Evolutionary conservation across 2,329 filamentous ascomycete genomes (phyloP), one percentile per base, ranked within the genome.

Genomic region (Ophiosphaerella korrae): DNA sequence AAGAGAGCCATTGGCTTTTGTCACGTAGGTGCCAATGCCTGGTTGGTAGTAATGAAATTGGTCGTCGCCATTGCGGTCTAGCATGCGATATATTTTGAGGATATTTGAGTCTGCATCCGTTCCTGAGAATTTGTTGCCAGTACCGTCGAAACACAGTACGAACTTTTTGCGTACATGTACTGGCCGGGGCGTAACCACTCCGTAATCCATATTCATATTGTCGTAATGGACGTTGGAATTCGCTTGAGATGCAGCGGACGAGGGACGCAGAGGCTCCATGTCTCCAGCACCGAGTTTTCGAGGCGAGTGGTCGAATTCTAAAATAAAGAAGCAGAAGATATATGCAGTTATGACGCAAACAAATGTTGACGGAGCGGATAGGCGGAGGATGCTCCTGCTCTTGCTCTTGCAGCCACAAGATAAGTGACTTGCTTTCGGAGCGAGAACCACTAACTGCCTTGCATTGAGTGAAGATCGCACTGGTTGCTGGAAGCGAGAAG

Each of bases 21-120:
- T 84, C 1, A 86, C 81, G 61, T 90, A 91, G 0, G 88, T 90
- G 12, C 88, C 88, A 56, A 91, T 90, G 7, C 88, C 87, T 4
- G 66, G 66, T 36, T 69, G 67, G 39, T 68, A 73, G 43, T 73
- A 74, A 60, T 74, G 70, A 48, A 73, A 76, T 46, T 89, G 86
- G 48, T 85, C 80, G 18, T 77, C 76, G 0, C 84, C 82, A 6
- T 82, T 82, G 5, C 86, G 80, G 58, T 89, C 86, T 1, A 89
- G 74, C 80, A 88, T 88, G 33, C 85, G 80, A 58, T 87, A 89
- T 9, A 89, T 87, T 64, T 89, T 89, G 52, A 89, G 74, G 60
- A 89, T 75, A 45, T 76, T 77, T 34, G 72, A 74, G 53, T 77
- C 74, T 6, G 71, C 62, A 34, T 73, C 70, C 3, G 70, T 74